Percentiles rank a stretch among this genome's conserved stretches.
These are phyloP conservation scores for Penicillium thymicola DNA, from an alignment of 2,329 filamentous ascomycete species.

Conservation along the genomic window DNA sequence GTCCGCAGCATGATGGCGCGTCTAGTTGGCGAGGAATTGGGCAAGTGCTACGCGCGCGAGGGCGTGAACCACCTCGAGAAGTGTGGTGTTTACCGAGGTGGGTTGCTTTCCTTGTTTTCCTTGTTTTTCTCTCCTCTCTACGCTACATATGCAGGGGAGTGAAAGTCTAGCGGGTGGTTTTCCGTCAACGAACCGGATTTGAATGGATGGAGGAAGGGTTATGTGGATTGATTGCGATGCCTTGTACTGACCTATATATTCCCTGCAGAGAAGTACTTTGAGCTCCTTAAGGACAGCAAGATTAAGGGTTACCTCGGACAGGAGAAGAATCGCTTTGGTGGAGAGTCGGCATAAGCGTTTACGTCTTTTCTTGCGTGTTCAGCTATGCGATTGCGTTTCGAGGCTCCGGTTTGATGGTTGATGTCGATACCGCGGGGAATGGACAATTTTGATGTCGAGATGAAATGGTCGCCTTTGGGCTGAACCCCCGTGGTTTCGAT, in stretches of 20 bases:
- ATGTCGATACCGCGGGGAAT: not conserved
- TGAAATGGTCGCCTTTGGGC: not conserved
- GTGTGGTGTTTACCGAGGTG: conserved; percentile 64
- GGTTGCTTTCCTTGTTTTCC: conserved; percentile 26
- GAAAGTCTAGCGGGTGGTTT: not conserved
- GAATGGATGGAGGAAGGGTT: not conserved
- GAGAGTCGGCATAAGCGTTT: conserved; percentile 25
- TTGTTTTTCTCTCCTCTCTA: not conserved
- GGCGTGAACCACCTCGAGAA: conserved; percentile 67
- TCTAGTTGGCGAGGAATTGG: conserved; percentile 63
- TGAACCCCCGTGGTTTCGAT: not conserved
- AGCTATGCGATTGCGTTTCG: conserved; percentile 4
- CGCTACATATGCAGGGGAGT: not conserved
- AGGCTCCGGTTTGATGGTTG: not conserved
- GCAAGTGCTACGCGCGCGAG: conserved; percentile 63
- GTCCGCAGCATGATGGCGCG: conserved; percentile 67
- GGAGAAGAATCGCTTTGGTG: conserved; percentile 59
- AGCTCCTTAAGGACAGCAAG: conserved; percentile 61
- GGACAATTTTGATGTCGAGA: not conserved
- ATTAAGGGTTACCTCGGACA: conserved; percentile 62
- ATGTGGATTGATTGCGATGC: not conserved
- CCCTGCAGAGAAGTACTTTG: conserved; percentile 61
- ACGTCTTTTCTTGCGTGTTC: conserved; percentile 1
- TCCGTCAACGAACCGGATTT: not conserved
- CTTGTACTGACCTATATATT: not conserved